Base-by-base conservation (phyloP, 768 basidiomycete species). In the Amanita pallidorosea region DNA sequence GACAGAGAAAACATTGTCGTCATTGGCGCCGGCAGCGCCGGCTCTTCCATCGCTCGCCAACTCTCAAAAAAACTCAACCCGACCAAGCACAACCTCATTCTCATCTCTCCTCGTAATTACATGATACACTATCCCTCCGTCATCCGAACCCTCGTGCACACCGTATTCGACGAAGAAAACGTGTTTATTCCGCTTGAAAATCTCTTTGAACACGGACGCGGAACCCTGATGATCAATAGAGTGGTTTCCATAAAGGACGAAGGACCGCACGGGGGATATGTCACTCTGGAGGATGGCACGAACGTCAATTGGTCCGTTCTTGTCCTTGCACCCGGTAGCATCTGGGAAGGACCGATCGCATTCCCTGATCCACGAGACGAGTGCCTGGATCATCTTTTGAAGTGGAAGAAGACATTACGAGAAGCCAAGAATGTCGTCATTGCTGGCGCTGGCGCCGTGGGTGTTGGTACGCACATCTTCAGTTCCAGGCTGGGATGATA, bases 11-110 rank as follows among this genome's bases (percentile, higher is more conserved):
- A 60, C 44, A 59, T 69, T 55, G 67, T 83, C 18, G 67, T 83
- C 55, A 65, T 83, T 48, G 79, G 81, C 38, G 84, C 78, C 25
- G 83, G 79, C 45, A 67, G 63, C n/a, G 72, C 70, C 1, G 83
- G 83, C 11, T 63, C 67, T 25, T 55, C 66, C 8, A 55, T 75
- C 45, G 73, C 72, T 2, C 70, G 71, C 23, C 60, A 59, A 2
- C 77, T 86, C 52, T 74, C 79, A 3, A 60, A 67, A 9, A 71
- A 61, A 18, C 71, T 85, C 54, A 69, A 79, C 60, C 51, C 71
- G 0, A 58, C 65, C 7, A 69, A 68, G 34, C 72, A 76, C 63
- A 70, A 71, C 53, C 59, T 87, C 52, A 63, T 79, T 51, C 72
- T 87, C 55, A 65, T 88, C 54, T 74, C 70, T 40, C 60, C 74